Evolutionary conservation across 495 filamentous ascomycete species (phyloP).

Genomic region (Penicillium desertorum): DNA sequence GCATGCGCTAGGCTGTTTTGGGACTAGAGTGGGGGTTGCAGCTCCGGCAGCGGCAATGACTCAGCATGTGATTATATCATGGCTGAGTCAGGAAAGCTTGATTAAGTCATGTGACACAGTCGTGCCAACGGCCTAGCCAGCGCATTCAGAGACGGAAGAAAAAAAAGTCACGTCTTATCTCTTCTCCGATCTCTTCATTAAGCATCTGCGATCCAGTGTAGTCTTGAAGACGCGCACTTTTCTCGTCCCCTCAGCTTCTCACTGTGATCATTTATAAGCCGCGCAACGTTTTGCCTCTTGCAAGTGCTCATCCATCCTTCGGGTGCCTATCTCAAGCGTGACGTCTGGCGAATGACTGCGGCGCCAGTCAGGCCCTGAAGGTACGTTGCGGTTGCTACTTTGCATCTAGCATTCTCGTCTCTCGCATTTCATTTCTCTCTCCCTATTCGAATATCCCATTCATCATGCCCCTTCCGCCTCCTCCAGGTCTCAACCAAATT

Average conservation of each 20-base stretch:
- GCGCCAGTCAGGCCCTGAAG: constrained; percentile 52
- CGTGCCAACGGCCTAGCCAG: neutral
- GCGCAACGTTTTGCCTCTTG: neutral
- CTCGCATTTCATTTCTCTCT: constrained; percentile 15
- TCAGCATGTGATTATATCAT: constrained; percentile 10
- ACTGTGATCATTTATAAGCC: neutral
- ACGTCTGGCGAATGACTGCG: constrained; percentile 42
- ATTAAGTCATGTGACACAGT: neutral
- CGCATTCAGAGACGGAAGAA: neutral
- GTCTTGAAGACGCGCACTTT: neutral
- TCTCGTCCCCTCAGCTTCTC: too few species aligned
- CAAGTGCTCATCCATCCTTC: constrained; percentile 5
- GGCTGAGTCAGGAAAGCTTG: constrained; percentile 10
- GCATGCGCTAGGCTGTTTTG: constrained; percentile 16
- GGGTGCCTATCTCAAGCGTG: constrained; percentile 35
- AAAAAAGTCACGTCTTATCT: neutral
- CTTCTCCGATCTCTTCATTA: neutral
- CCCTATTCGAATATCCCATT: constrained; percentile 59
- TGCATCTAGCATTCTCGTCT: constrained; percentile 37
- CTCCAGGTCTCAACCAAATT: constrained; percentile 77
- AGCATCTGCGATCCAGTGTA: neutral
- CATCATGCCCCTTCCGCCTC: constrained; percentile 93
- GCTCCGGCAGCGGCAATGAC: neutral
- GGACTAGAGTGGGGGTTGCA: constrained; percentile 32
- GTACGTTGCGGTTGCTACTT: constrained; percentile 55